Conservation (phyloP, 192 early-diverging fungal genomes). For the Phycomyces blakesleeanus region DNA sequence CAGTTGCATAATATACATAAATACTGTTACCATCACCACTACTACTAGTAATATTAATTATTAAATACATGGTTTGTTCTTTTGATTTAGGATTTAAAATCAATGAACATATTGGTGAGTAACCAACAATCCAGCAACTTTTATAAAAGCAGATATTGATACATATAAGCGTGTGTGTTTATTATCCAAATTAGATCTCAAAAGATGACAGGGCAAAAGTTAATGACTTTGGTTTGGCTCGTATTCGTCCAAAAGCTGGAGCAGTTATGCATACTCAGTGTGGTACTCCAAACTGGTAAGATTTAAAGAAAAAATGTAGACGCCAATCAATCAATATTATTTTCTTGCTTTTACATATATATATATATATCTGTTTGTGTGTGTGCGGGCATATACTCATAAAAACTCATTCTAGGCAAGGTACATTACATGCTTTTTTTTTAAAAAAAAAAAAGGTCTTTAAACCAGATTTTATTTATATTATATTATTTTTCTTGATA, state of each 20-base stretch:
- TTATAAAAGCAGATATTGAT: neutral
- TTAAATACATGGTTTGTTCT: slow-evolving; percentile 6
- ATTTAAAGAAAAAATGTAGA: neutral
- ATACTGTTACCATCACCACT: no score
- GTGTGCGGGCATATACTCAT: no score
- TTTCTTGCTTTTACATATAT: neutral
- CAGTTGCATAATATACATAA: no score
- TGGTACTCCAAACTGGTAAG: slow-evolving; percentile 71
- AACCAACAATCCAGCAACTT: neutral
- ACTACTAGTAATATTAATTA: no score
- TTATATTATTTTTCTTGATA: no score
- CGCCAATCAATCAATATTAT: no score
- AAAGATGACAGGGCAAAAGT: slow-evolving; percentile 67
- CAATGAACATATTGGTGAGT: slow-evolving; percentile 67
- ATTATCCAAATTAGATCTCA: slow-evolving; percentile 34
- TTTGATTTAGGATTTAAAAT: slow-evolving; percentile 60
- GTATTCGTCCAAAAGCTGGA: slow-evolving; percentile 66
- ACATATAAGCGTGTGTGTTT: no score
- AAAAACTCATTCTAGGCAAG: slow-evolving; percentile 40
- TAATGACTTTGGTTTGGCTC: slow-evolving; percentile 78
- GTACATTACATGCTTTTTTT: no score
- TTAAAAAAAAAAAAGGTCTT: no score
- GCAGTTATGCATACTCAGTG: slow-evolving; percentile 72
- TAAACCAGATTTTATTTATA: no score
- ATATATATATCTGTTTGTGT: no score